Evolutionary conservation across 2,329 filamentous ascomycete species (phyloP).

Genomic region (Xylariaceae sp.): DNA sequence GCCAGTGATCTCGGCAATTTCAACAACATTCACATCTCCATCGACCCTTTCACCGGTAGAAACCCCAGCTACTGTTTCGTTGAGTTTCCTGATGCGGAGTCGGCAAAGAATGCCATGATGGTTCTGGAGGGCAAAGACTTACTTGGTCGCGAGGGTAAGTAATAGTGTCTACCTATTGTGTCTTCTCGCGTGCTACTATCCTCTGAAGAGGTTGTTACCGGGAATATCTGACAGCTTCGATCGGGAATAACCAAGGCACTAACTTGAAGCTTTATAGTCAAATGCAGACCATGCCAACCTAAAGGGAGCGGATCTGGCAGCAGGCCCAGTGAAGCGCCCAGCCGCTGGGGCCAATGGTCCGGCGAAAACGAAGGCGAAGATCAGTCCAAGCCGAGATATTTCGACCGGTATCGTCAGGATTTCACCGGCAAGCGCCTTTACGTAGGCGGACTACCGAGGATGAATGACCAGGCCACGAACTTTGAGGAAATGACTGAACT

Average conservation of each 20-base stretch:
- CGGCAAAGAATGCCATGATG: constrained; percentile 53
- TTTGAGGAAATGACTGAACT: constrained; percentile 42
- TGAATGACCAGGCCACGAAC: constrained; percentile 44
- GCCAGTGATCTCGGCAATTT: constrained; percentile 33
- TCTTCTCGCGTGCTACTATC: background rate
- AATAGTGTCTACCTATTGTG: background rate
- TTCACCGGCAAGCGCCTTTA: constrained; percentile 39
- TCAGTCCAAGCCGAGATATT: constrained; percentile 9
- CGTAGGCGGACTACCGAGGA: constrained; percentile 46
- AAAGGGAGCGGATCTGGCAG: constrained; percentile 20
- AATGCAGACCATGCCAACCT: constrained; percentile 60
- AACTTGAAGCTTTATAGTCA: constrained; percentile 35
- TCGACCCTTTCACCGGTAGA: constrained; percentile 60
- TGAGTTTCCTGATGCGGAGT: constrained; percentile 53
- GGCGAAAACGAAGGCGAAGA: constrained; percentile 22
- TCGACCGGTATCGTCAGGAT: constrained; percentile 20
- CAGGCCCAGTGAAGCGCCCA: constrained; percentile 27
- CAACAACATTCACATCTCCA: constrained; percentile 60
- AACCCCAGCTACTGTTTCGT: constrained; percentile 74
- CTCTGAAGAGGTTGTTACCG: background rate
- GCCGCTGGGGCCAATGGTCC: constrained; percentile 43
- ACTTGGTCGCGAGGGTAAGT: constrained; percentile 43
- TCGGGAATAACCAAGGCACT: background rate
- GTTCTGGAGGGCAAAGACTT: constrained; percentile 50
- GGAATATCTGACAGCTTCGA: background rate